Conservation (phyloP, 768 basidiomycete genomes). For the Chalciporus chontae region DNA sequence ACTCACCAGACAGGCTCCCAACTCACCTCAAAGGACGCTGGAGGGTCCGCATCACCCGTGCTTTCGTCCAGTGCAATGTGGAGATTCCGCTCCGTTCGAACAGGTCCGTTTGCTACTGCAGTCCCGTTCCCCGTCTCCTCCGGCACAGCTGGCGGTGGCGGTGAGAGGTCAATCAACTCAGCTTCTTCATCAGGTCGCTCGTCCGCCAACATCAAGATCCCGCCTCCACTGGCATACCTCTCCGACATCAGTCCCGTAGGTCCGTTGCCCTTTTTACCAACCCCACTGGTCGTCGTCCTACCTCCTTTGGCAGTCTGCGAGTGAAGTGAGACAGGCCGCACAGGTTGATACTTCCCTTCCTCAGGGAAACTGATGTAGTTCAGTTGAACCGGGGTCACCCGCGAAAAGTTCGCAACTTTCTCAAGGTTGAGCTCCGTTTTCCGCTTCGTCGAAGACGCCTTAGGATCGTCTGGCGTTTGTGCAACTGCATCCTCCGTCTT, state of each 20-base stretch:
- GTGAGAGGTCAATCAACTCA: slow-evolving; percentile 67
- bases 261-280: slow-evolving; percentile 30
- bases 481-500: slow-evolving; percentile 61
- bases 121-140: slow-evolving; percentile 24
- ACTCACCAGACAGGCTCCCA: background rate
- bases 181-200: slow-evolving; percentile 63
- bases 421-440: slow-evolving; percentile 77
- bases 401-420: slow-evolving; percentile 79
- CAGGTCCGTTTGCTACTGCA: slow-evolving; percentile 27
- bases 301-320: slow-evolving; percentile 33
- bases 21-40: slow-evolving; percentile 81
- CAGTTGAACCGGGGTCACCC: slow-evolving; percentile 88
- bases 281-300: slow-evolving; percentile 26
- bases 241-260: slow-evolving; percentile 42
- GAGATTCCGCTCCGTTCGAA: slow-evolving; percentile 27
- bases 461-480: slow-evolving; percentile 54
- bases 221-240: slow-evolving; percentile 76
- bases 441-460: slow-evolving; percentile 49
- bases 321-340: slow-evolving; percentile 66
- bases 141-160: slow-evolving; percentile 37
- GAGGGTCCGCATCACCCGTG: slow-evolving; percentile 70
- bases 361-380: slow-evolving; percentile 79
- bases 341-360: slow-evolving; percentile 82
- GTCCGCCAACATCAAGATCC: slow-evolving; percentile 83
- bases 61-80: slow-evolving; percentile 71